These are phyloP conservation scores for Diaporthe citrichinensis DNA, from an alignment of 2,329 filamentous ascomycete species.

Conservation along the genomic window DNA sequence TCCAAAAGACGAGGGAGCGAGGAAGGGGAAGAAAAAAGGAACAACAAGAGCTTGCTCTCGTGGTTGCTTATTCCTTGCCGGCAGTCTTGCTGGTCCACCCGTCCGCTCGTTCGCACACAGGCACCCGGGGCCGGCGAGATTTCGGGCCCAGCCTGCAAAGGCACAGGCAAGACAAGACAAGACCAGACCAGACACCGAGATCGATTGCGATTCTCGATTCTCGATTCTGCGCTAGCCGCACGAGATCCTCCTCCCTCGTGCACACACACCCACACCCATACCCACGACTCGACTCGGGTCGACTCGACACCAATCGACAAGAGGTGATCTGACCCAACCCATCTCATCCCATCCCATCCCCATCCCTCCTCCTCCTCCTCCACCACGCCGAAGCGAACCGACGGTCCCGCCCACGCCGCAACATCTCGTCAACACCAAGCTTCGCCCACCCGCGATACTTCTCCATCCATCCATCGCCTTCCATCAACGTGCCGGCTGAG, in stretches of 20 bases:
- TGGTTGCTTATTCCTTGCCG: background rate
- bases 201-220: constrained; percentile 31
- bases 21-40: background rate
- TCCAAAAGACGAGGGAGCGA: background rate
- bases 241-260: constrained; percentile 22
- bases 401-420: constrained; percentile 30
- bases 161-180: background rate
- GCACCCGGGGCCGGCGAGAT: constrained; percentile 12
- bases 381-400: constrained; percentile 31
- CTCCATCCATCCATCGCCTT: background rate
- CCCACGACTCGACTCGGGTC: constrained; percentile 19
- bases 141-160: background rate
- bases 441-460: constrained; percentile 15
- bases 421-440: constrained; percentile 26
- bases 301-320: constrained; percentile 25
- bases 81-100: constrained; percentile 3
- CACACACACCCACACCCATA: constrained; percentile 10
- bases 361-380: constrained; percentile 12
- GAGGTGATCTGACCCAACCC: constrained; percentile 12
- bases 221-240: constrained; percentile 30
- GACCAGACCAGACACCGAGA: constrained; percentile 12
- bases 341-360: constrained; percentile 13
- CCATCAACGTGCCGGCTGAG: background rate
- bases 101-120: constrained; percentile 4
- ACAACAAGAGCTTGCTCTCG: background rate